Evolutionary conservation across 306 rosid species (phyloP).

Genomic region (Rosa persica): DNA sequence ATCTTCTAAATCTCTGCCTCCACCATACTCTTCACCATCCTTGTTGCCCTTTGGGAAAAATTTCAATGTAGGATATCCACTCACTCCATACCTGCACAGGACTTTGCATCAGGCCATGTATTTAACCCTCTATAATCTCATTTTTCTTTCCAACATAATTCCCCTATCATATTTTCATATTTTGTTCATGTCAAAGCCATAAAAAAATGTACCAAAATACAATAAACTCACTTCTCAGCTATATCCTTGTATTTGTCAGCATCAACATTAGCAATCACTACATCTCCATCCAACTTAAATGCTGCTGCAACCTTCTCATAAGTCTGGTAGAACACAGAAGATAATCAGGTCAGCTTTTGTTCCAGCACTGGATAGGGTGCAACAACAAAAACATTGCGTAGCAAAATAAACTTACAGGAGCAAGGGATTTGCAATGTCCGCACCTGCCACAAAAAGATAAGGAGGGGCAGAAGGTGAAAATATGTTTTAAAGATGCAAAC

Average conservation of each 20-base stretch:
- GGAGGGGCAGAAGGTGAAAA: background rate
- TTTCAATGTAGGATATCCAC: conserved; percentile 75
- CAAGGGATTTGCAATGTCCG: conserved; percentile 92
- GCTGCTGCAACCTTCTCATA: conserved; percentile 87
- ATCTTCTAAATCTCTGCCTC: conserved; percentile 75
- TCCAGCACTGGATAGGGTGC: conserved; percentile 7
- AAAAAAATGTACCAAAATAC: background rate
- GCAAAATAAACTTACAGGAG: conserved; percentile 61
- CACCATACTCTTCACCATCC: conserved; percentile 74
- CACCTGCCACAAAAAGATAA: conserved; percentile 57
- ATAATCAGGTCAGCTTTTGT: conserved; percentile 24
- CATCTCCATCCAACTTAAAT: conserved; percentile 65
- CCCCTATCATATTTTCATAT: background rate
- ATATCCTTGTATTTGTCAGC: conserved; percentile 71
- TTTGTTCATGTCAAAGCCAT: background rate
- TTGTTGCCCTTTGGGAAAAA: conserved; percentile 80
- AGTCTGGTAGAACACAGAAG: conserved; percentile 39
- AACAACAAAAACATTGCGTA: conserved; percentile 19
- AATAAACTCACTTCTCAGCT: conserved; percentile 70
- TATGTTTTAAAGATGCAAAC: conserved; percentile 7
- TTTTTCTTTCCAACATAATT: background rate
- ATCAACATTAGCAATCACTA: conserved; percentile 73
- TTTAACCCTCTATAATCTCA: background rate
- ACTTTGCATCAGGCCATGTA: conserved; percentile 24
- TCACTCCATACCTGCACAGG: conserved; percentile 66